Base-by-base conservation (phyloP, 768 basidiomycete species). In the Pisolithus sp. region DNA sequence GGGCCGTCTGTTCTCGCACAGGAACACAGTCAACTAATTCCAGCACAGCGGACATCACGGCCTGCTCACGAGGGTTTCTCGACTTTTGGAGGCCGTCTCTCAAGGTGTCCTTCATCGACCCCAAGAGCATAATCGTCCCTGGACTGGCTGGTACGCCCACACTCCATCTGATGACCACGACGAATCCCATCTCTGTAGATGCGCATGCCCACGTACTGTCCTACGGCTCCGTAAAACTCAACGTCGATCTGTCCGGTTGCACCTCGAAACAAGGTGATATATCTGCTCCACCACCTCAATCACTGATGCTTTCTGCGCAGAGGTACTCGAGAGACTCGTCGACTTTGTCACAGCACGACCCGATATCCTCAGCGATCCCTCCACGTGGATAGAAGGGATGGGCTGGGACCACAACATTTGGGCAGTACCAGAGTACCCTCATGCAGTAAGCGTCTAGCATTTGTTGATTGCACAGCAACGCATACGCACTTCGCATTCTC, bases 361-460 rank as follows among this genome's bases (percentile, higher is more conserved):
- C 0, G 80, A 82, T 37, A 63, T 85, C 6, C 63, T 70, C 1
- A 62, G 74, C 3, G 77, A 88, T 59, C 71, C 68, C 3, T 69
- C 75, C 3, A 70, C 62, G 5, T 96, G 91, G 90, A 79, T 96
- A 39, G 73, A 83, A 58, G 93, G 92, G 10, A 79, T 86, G 73
- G 94, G 94, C 5, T 98, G 94, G 93, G 90, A 98, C 61, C 93
- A 98, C 67, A 95, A 87, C 1, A 75, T 78, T 52, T 91, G 88
- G 88, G 56, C 75, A 7, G 74, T 71, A 10, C 65, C 72, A 8
- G 62, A 73, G 21, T 93, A 91, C 56, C 92, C 92, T 2, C 82
- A 77, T 30, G 83, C 88, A 1, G 91, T 89, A 59, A 20, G 64
- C 62, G 9, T 36, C 31, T 24, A 76, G 26, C 21, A 21, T 15